Percentiles rank a stretch among this genome's conserved stretches.
phyloP scores from a whole-genome alignment of 1,284 basidiomycete genomes.

The Ceratobasidium sp. region DNA sequence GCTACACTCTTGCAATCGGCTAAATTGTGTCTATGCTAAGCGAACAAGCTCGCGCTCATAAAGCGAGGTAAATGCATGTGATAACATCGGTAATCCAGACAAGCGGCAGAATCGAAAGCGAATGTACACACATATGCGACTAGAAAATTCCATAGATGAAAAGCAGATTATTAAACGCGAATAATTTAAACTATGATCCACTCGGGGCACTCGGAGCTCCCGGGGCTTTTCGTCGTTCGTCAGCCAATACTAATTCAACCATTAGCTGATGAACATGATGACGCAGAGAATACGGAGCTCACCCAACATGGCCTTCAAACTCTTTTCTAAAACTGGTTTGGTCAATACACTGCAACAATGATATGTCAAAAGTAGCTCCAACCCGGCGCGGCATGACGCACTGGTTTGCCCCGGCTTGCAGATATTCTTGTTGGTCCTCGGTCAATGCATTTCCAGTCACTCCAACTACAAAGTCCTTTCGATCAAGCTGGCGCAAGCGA shows the following conservation, averaged over 20 bases:
- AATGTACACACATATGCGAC: background rate
- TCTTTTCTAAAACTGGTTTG: constrained; percentile 70
- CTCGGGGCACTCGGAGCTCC: background rate
- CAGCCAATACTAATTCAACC: constrained; percentile 53
- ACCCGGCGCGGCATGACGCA: constrained; percentile 12
- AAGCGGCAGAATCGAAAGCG: constrained; percentile 12
- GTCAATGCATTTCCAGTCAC: constrained; percentile 46
- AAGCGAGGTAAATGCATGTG: no score
- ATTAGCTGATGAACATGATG: background rate
- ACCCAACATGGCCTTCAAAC: constrained; percentile 59
- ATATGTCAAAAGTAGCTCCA: no score
- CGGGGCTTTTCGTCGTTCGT: constrained; percentile 53
- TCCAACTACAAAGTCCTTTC: constrained; percentile 45
- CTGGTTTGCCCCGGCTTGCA: constrained; percentile 42
- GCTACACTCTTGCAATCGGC: no score
- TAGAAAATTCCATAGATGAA: background rate
- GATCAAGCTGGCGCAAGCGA: constrained; percentile 40
- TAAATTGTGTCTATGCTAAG: no score
- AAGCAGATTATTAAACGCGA: background rate
- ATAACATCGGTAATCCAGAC: background rate
- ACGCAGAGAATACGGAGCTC: background rate
- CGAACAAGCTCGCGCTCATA: no score
- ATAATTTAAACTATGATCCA: constrained; percentile 21
- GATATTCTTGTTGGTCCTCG: constrained; percentile 42
- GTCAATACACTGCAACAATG: constrained; percentile 59